Conservation (phyloP, 495 filamentous ascomycete species). For the Penicillium argentinense region DNA sequence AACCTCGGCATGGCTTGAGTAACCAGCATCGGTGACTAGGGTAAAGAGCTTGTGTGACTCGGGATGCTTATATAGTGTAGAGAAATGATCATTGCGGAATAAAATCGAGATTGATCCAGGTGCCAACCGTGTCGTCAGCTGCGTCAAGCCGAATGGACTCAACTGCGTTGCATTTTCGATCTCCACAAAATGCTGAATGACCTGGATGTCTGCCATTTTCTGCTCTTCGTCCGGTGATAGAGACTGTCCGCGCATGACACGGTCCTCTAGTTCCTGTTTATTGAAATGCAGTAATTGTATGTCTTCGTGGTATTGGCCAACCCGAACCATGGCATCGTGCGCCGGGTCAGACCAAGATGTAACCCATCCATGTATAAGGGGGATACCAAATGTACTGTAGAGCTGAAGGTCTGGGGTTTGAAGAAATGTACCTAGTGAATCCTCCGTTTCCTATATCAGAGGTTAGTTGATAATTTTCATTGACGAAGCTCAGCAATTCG, state of each 20-base stretch:
- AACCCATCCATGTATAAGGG: constrained; percentile 93
- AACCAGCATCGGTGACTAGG: constrained; percentile 90
- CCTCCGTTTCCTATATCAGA: constrained; percentile 35
- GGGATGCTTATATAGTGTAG: constrained; percentile 83
- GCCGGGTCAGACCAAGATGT: constrained; percentile 62
- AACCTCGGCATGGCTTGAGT: constrained; percentile 82
- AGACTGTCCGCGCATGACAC: constrained; percentile 57
- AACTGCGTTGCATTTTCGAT: constrained; percentile 78
- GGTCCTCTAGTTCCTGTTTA: constrained; percentile 84
- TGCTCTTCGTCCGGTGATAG: constrained; percentile 63
- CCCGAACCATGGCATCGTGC: constrained; percentile 65
- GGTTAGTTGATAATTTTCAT: constrained; percentile 27
- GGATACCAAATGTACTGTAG: constrained; percentile 83
- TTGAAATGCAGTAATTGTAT: constrained; percentile 83
- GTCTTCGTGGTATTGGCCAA: constrained; percentile 83
- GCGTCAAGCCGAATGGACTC: constrained; percentile 74
- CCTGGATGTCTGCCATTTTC: constrained; percentile 74
- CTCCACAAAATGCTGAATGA: constrained; percentile 77
- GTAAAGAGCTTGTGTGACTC: constrained; percentile 68
- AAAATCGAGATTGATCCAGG: constrained; percentile 82
- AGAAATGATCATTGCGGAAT: constrained; percentile 97
- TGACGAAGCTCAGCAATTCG: background rate
- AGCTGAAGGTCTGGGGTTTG: constrained; percentile 78
- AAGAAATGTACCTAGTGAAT: constrained; percentile 72
- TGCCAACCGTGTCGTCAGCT: constrained; percentile 60